phyloP scores from a whole-genome alignment of 208 protist genomes.

The Wallacemonas sp. region DNA sequence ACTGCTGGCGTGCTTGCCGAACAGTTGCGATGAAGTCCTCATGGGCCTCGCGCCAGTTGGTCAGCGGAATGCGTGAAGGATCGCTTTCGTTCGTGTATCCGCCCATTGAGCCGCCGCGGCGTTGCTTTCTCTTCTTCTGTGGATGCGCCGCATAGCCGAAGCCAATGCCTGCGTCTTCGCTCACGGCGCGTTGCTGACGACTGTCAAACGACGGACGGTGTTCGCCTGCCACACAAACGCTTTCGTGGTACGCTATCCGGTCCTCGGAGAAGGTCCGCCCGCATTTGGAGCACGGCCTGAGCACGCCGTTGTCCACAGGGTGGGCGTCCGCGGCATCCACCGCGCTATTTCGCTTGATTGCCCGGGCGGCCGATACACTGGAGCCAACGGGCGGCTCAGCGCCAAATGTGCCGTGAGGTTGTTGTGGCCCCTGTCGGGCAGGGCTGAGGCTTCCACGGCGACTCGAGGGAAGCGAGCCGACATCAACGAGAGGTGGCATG shows the following conservation, averaged over 20 bases:
- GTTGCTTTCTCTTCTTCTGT: constrained; percentile 12
- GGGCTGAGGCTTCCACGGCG: constrained; percentile 2
- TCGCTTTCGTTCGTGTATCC: constrained; percentile 19
- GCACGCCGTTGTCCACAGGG: constrained; percentile 49
- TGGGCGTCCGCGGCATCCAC: constrained; percentile 9
- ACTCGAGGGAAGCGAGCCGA: constrained; percentile 7
- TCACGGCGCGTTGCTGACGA: constrained; percentile 63
- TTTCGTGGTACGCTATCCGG: constrained; percentile 90
- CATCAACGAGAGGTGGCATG: constrained; percentile 45
- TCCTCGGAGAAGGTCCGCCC: constrained; percentile 87
- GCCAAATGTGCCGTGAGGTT: not conserved
- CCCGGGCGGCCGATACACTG: constrained; percentile 48
- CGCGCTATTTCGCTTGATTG: constrained; percentile 29
- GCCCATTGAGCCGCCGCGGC: constrained; percentile 23
- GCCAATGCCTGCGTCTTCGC: constrained; percentile 22
- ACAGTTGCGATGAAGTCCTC: constrained; percentile 88
- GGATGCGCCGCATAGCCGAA: constrained; percentile 13
- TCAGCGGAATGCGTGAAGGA: constrained; percentile 37
- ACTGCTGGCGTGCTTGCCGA: constrained; percentile 27
- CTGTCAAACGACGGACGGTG: constrained; percentile 84
- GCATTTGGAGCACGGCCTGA: constrained; percentile 88
- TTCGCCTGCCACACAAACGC: constrained; percentile 77
- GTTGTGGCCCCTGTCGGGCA: constrained; percentile 1
- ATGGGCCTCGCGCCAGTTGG: constrained; percentile 88
- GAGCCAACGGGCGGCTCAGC: constrained; percentile 37